Evolutionary conservation across 1,284 basidiomycete genomes (phyloP), one percentile per base, ranked within the genome.

Genomic region (Cryptococcus maquisensis): DNA sequence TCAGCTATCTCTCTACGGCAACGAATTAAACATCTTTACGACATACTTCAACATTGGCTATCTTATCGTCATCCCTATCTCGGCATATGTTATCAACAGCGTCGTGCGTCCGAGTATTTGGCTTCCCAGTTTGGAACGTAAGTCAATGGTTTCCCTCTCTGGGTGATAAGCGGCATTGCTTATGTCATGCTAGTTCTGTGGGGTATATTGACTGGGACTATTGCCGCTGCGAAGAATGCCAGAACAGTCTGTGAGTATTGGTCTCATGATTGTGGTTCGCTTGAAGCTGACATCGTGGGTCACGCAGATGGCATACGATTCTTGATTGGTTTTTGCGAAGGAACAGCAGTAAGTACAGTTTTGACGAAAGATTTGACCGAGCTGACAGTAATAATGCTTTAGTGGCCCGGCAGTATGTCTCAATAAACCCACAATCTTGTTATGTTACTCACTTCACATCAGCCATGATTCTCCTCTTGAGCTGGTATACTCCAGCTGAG

Each of bases 401-500:
- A 32, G 28, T 32, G 28, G 28, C 28, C 28, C 6, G 28, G 28
- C 10, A 32, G 28, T 32, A 32, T 32, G 28, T 32, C 28, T 8
- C 6, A 8, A 32, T 32, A 8, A 26, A 40, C 46, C 49, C 16
- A 15, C 42, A 16, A 41, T 3, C 5, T n/a, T 51, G 18, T 23
- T 35, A 35, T 41, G 16, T 42, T 23, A 10, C 28, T 10, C 7
- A 32, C 28, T 6, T 32, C 28, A 8, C 28, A 32, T 32, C 28
- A 40, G 51, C 50, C 13, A 54, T 60, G 55, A 37, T 56, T 15
- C 55, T 60, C 20, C 26, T 60, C 13, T 40, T 60, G 7, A 52
- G 44, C 49, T 59, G 56, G 62, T 56, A 62, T 49, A 58, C 61
- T 10, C 63, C 65, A 1, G 35, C 54, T 12, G 65, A 66, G 52